phyloP scores from a whole-genome alignment of 371 early-diverging fungal species.

The Blakeslea trispora region DNA sequence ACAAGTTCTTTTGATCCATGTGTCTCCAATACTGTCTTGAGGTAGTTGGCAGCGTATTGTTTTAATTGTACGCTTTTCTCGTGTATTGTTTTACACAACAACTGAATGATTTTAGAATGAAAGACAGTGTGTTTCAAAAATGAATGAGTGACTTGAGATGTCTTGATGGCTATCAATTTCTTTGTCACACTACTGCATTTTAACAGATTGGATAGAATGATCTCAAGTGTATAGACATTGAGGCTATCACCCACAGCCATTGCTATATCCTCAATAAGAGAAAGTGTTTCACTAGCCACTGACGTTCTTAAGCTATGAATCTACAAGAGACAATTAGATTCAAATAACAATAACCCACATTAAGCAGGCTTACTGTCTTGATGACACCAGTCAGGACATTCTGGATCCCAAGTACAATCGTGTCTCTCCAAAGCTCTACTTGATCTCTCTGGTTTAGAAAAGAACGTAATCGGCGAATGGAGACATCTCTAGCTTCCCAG shows the following conservation, averaged over 20 bases:
- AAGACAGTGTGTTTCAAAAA: conserved; percentile 28
- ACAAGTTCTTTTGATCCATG: conserved; percentile 34
- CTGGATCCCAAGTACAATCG: conserved; percentile 9
- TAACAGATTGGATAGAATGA: conserved; percentile 26
- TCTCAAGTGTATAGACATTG: conserved; percentile 28
- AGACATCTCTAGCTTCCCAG: conserved; percentile 18
- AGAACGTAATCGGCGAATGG: not conserved
- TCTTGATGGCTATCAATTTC: conserved; percentile 17
- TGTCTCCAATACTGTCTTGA: conserved; percentile 30
- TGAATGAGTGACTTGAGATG: conserved; percentile 18
- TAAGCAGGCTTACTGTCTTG: conserved; percentile 13
- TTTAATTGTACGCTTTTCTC: conserved; percentile 44
- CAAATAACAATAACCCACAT: no score
- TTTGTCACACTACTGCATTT: conserved; percentile 33
- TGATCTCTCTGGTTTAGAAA: conserved; percentile 3
- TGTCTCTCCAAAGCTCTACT: not conserved
- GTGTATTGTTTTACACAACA: conserved; percentile 17
- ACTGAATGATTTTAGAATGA: conserved; percentile 21
- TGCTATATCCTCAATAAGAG: conserved; percentile 27
- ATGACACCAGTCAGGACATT: conserved; percentile 10
- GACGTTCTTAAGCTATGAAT: conserved; percentile 38
- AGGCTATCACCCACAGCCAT: conserved; percentile 20
- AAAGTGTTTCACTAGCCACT: conserved; percentile 28
- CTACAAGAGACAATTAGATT: no score
- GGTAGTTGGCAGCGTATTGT: conserved; percentile 28